Evolutionary conservation across 768 basidiomycete genomes (phyloP).

Genomic region (Suillus weaverae): DNA sequence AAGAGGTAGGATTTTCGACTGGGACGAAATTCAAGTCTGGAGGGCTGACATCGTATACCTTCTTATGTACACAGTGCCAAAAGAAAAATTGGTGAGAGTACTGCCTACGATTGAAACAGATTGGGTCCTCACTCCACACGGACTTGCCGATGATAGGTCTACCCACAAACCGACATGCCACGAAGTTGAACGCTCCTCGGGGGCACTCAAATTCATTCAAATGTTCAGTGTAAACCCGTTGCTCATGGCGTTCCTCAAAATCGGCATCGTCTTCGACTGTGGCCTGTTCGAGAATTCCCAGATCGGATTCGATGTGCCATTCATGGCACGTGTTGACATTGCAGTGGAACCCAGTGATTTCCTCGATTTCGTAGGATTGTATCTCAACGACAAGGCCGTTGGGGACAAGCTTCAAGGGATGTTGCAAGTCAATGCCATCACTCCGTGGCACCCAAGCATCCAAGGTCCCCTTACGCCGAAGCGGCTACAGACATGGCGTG

Average conservation of each 20-base stretch:
- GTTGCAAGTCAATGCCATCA: constrained; percentile 13
- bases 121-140: background rate
- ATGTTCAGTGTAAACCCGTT: constrained; percentile 10
- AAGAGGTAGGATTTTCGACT: constrained; percentile 3
- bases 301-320: constrained; percentile 16
- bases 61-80: constrained; percentile 12
- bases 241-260: constrained; percentile 11
- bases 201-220: constrained; percentile 15
- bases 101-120: background rate
- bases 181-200: constrained; percentile 15
- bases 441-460: background rate
- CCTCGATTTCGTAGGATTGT: constrained; percentile 6
- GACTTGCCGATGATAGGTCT: constrained; percentile 8
- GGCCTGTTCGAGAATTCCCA: constrained; percentile 9
- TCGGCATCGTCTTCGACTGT: constrained; percentile 14
- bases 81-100: constrained; percentile 17
- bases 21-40: background rate
- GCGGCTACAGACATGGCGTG: constrained; percentile 11
- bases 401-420: constrained; percentile 14
- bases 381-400: constrained; percentile 8
- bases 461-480: constrained; percentile 11
- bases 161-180: constrained; percentile 15
- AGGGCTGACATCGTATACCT: background rate
- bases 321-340: constrained; percentile 17
- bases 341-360: constrained; percentile 16